These are phyloP conservation scores for Epichloe coenophiala DNA, from an alignment of 2,329 filamentous ascomycete genomes.

Conservation along the genomic window DNA sequence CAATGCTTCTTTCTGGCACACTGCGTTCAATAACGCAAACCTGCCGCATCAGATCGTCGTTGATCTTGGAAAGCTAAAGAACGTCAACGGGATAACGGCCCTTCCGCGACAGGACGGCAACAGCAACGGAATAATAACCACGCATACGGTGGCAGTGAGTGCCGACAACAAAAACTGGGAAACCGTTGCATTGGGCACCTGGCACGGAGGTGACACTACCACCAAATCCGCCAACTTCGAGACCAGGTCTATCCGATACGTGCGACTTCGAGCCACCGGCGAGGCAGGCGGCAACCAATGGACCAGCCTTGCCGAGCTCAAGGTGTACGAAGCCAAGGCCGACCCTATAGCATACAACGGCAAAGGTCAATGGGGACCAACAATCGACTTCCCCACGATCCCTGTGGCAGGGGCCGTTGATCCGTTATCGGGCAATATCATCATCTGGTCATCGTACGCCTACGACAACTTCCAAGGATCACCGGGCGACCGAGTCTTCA, in stretches of 20 bases:
- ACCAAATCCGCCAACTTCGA: slow-evolving; percentile 21
- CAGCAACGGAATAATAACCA: slow-evolving; percentile 14
- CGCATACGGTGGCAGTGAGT: slow-evolving; percentile 16
- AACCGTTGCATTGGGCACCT: slow-evolving; percentile 16
- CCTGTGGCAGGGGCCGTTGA: slow-evolving; percentile 12
- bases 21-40: slow-evolving; percentile 4
- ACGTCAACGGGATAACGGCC: slow-evolving; percentile 18
- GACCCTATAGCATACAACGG: slow-evolving; percentile 11
- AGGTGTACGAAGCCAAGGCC: slow-evolving; percentile 14
- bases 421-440: slow-evolving; percentile 1
- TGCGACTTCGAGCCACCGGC: slow-evolving; percentile 15
- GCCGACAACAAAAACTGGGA: slow-evolving; percentile 15
- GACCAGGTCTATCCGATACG: slow-evolving; percentile 15
- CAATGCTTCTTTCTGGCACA: slow-evolving; percentile 17
- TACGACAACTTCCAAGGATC: slow-evolving; percentile 8
- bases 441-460: slow-evolving; percentile 6
- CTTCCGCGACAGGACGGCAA: slow-evolving; percentile 16
- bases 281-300: slow-evolving; percentile 17
- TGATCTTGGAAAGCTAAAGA: slow-evolving; percentile 13
- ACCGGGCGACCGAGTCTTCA: slow-evolving; percentile 7
- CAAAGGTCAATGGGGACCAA: slow-evolving; percentile 20
- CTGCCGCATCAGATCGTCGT: slow-evolving; percentile 18
- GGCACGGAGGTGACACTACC: slow-evolving; percentile 13
- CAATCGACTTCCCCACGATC: slow-evolving; percentile 23
- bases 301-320: slow-evolving; percentile 20